phyloP scores from a whole-genome alignment of 2,329 filamentous ascomycete genomes.

The Penicillium brasilianum region DNA sequence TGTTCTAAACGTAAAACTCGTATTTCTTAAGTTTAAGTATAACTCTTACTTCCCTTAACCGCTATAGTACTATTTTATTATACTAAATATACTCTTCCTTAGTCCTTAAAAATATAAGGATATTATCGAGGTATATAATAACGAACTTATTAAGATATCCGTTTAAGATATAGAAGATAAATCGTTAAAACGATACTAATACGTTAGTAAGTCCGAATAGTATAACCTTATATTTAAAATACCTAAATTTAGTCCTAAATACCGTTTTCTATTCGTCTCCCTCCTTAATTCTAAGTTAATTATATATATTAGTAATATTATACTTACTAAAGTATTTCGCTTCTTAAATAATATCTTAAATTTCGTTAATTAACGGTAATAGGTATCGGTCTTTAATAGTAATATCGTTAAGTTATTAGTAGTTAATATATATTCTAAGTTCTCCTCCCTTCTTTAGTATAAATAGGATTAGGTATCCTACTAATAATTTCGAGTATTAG shows the following conservation, averaged over 20 bases:
- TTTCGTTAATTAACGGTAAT: background rate
- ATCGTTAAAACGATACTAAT: too few relatives aligned
- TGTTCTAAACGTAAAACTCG: too few relatives aligned
- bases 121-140: background rate
- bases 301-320: background rate
- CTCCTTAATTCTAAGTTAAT: background rate
- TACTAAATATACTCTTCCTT: background rate
- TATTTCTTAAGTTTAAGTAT: too few relatives aligned
- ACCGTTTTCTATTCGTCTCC: background rate
- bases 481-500: background rate
- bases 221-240: too few relatives aligned
- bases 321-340: background rate
- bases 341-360: background rate
- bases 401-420: background rate
- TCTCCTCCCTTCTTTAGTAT: background rate
- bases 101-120: background rate
- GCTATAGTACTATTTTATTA: too few relatives aligned
- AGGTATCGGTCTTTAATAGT: background rate
- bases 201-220: too few relatives aligned
- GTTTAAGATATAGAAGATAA: too few relatives aligned
- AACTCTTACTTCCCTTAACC: too few relatives aligned
- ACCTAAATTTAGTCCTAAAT: too few relatives aligned
- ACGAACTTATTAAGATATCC: too few relatives aligned
- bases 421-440: background rate
- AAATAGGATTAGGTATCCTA: background rate